Evolutionary conservation across 768 basidiomycete genomes (phyloP), one percentile per base, ranked within the genome.

Genomic region (Cystofilobasidium ferigula): DNA sequence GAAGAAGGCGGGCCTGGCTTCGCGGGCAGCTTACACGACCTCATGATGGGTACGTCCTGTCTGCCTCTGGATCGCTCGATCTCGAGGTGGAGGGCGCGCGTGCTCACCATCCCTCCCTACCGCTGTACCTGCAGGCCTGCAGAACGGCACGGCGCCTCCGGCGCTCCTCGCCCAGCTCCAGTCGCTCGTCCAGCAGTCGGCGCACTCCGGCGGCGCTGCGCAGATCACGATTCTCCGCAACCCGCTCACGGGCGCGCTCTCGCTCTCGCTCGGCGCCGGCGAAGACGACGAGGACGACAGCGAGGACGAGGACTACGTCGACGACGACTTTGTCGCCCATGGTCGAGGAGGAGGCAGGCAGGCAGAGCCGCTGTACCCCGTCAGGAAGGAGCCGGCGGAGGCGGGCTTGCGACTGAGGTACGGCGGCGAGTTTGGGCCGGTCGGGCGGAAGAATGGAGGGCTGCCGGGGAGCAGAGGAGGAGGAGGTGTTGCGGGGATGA

Each of bases 371-470:
- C 48, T 18, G 24, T 42, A 40, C 48, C 47, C 57, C 26, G 30
- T 18, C 1, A n/a, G 22, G 20, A 40, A 24, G 10, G 61, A 57
- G 54, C 51, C 67, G 10, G 34, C 43, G 9, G 42, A 56, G n/a
- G 32, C 43, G 26, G 67, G 67, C 2, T 53, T 68, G 13, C 34
- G 43, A 56, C 45, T 68, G 36, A 22, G 67, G 28, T 68, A 34
- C 32, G 67, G 67, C 32, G 67, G 67, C 16, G 67, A 68, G 45
- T 68, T 68, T 38, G 67, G 67, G 6, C 40, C 48, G 14, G 67
- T 68, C 4, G 51, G 69, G 38, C 48, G 14, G 51, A 57, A 30
- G 65, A 24, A 34, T 47, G 59, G 28, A 51, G 43, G 13, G 36
- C 54, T n/a, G 32, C 59, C 58, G 1, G 8, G 61, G 38, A 22